phyloP scores from a whole-genome alignment of 2,329 filamentous ascomycete genomes.

The Didymella exigua region DNA sequence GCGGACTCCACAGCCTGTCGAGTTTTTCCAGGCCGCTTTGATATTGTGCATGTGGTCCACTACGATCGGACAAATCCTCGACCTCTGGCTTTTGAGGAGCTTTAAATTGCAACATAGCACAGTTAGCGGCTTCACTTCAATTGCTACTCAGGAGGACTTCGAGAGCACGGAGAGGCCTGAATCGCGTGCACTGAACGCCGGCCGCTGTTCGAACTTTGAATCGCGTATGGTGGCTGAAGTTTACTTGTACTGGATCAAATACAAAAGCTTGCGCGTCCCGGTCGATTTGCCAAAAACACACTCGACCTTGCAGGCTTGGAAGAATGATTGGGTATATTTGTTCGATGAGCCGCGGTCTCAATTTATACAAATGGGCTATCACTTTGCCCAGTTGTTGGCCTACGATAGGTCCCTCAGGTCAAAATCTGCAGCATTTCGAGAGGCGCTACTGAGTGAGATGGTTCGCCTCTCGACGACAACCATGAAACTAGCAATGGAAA shows the following conservation, averaged over 20 bases:
- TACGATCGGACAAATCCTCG: slow-evolving; percentile 53
- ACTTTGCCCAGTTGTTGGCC: slow-evolving; percentile 53
- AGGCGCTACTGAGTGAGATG: slow-evolving; percentile 51
- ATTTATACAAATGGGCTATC: slow-evolving; percentile 55
- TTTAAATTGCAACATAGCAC: slow-evolving; percentile 51
- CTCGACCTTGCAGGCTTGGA: slow-evolving; percentile 47
- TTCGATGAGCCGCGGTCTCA: slow-evolving; percentile 53
- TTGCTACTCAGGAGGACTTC: not conserved
- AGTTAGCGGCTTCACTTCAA: not conserved
- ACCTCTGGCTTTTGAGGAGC: slow-evolving; percentile 54
- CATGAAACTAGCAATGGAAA: slow-evolving; percentile 23
- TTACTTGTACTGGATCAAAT: slow-evolving; percentile 54
- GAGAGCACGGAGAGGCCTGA: not conserved
- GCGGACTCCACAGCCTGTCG: slow-evolving; percentile 47
- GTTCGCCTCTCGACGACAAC: slow-evolving; percentile 49
- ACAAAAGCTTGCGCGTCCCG: slow-evolving; percentile 43
- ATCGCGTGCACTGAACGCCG: slow-evolving; percentile 10
- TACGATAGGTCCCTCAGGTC: slow-evolving; percentile 51
- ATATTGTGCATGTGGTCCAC: slow-evolving; percentile 56
- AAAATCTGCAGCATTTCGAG: slow-evolving; percentile 39
- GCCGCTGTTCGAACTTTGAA: slow-evolving; percentile 53
- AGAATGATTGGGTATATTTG: slow-evolving; percentile 49
- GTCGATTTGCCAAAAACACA: slow-evolving; percentile 46
- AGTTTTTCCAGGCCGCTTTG: slow-evolving; percentile 53
- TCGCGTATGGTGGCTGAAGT: slow-evolving; percentile 55